phyloP scores from a whole-genome alignment of 2,329 filamentous ascomycete species.

The Alternaria metachromatica region DNA sequence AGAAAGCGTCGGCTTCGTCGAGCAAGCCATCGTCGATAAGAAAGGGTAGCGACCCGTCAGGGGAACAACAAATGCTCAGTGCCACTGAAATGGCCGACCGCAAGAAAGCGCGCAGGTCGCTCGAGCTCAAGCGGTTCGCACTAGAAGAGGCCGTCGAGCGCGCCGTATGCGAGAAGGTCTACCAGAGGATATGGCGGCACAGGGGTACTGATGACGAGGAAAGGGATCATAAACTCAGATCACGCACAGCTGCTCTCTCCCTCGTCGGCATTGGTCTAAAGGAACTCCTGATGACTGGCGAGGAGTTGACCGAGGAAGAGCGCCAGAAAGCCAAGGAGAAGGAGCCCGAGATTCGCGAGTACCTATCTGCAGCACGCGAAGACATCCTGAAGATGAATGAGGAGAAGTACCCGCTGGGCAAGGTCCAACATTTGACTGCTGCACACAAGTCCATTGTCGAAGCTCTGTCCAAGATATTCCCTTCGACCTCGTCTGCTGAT shows the following conservation, averaged over 20 bases:
- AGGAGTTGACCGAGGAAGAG: slow-evolving; percentile 62
- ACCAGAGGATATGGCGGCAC: slow-evolving; percentile 89
- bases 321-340: slow-evolving; percentile 61
- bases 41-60: slow-evolving; percentile 44
- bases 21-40: slow-evolving; percentile 48
- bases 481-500: slow-evolving; percentile 85
- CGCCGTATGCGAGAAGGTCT: slow-evolving; percentile 80
- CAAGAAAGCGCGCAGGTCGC: slow-evolving; percentile 75
- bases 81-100: slow-evolving; percentile 80
- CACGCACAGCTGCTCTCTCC: slow-evolving; percentile 86
- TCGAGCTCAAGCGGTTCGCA: slow-evolving; percentile 77
- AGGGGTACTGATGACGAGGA: slow-evolving; percentile 92
- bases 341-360: slow-evolving; percentile 72
- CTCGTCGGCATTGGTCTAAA: slow-evolving; percentile 90
- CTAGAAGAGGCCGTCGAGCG: slow-evolving; percentile 93
- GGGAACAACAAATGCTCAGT: slow-evolving; percentile 87
- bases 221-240: slow-evolving; percentile 90
- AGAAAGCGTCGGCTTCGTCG: slow-evolving; percentile 51
- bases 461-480: slow-evolving; percentile 70
- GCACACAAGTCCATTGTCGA: slow-evolving; percentile 96
- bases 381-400: slow-evolving; percentile 84
- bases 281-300: slow-evolving; percentile 70
- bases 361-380: slow-evolving; percentile 70
- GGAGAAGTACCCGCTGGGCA: slow-evolving; percentile 86
- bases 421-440: slow-evolving; percentile 84